Base-by-base conservation (phyloP, 1,284 basidiomycete species). In the Rhodotorula sp. region DNA sequence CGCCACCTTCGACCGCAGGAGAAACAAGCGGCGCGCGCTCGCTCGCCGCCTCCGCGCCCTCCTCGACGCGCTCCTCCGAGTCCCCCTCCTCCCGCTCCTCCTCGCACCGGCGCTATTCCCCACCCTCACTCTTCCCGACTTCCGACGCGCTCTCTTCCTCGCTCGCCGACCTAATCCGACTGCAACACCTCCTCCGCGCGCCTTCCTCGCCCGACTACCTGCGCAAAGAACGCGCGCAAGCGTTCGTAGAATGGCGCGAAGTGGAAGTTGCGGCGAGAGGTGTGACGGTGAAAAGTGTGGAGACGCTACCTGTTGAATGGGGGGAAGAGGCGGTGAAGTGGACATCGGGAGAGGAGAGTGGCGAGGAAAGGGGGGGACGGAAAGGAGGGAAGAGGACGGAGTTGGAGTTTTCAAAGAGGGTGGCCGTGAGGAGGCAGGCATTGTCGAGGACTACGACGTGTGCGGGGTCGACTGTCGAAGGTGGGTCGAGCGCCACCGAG, bases 401-500 rank as follows among this genome's bases (percentile, higher is more conserved):
- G 70, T 76, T 59, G 74, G 80, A 70, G 67, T 81, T 55, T 74
- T 79, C 44, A 75, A 76, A 57, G 71, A 77, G 55, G 68, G 78
- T 64, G 67, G 80, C 50, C 60, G 76, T 53, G 72, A 67, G 57
- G 73, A 40, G 69, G 16, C 34, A 44, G 20, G 31, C 10, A 0
- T 44, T 68, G 9, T 34, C 34, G n/a, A 18, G 18, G 24, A 13
- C n/a, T 1, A 18, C 18, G 46, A 22, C 20, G 26, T 1, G n/a
- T 8, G 18, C 16, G 26, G 28, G 16, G 16, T 44, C 40, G 48
- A 59, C 3, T 8, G 30, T 8, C 16, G 16, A 22, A 9, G 3
- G 0, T n/a, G 18, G 20, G 31, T n/a, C 4, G 6, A 7, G 15
- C n/a, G 24, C 2, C 11, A n/a, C 0, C 26, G 2, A 31, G 2